Evolutionary conservation across 73 alveolate species (phyloP).

Genomic region (Halteria grandinella): DNA sequence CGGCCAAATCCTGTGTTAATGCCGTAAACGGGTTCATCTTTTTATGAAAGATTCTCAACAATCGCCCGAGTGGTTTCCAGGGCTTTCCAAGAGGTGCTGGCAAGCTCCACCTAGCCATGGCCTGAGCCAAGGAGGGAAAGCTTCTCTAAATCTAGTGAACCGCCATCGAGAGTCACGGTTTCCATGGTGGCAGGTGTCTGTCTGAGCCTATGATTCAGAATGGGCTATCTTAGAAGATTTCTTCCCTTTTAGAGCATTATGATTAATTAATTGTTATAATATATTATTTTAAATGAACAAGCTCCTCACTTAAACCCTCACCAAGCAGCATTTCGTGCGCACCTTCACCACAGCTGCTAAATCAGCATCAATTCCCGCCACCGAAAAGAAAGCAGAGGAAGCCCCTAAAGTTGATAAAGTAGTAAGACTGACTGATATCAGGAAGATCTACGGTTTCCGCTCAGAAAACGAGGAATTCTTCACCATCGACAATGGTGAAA

Average conservation of each 20-base stretch:
- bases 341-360: background rate
- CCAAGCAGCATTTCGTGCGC: background rate
- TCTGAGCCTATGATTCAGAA: no score
- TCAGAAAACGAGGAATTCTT: background rate
- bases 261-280: background rate
- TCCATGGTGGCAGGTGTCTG: background rate
- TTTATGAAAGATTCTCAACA: conserved; percentile 17
- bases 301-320: background rate
- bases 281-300: background rate
- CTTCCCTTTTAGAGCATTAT: conserved; percentile 26
- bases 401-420: background rate
- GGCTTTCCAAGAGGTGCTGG: conserved; percentile 29
- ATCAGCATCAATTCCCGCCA: background rate
- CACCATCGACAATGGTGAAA: background rate
- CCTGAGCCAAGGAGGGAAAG: background rate
- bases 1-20: conserved; percentile 75
- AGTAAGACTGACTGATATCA: conserved; percentile 14
- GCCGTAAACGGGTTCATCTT: conserved; percentile 59
- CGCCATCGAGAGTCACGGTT: conserved; percentile 35
- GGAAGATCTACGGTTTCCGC: background rate
- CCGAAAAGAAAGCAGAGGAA: background rate
- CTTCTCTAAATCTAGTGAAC: conserved; percentile 22
- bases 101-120: background rate
- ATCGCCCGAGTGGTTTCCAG: conserved; percentile 15
- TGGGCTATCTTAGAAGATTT: conserved; percentile 15